Evolutionary conservation across 768 basidiomycete species (phyloP), one percentile per base, ranked within the genome.

Genomic region (Russula ochroleuca): DNA sequence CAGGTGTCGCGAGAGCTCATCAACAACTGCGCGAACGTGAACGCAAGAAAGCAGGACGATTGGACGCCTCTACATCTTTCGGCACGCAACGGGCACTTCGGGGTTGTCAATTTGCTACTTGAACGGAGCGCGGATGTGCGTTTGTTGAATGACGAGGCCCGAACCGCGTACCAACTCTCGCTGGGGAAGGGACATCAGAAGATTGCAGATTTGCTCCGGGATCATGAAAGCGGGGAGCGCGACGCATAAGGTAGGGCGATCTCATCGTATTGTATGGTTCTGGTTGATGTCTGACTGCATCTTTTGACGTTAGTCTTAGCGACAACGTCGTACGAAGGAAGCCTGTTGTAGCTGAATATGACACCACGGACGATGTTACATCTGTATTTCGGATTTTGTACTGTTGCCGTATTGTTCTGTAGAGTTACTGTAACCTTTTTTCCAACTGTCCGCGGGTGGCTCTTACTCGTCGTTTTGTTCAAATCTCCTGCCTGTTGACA

Each of bases 51-150:
- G 17, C 25, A 43, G 21, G 33, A 63, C 13, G 14, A 43, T 5
- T 43, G 50, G 56, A 63, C 62, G 11, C 40, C 62, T 8, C 25
- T 63, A 7, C 49, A 52, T 25, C 57, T 63, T 25, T 28, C 62
- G 8, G 47, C 62, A 11, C 14, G 47, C 28, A 49, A 62, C 17
- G 62, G 55, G 11, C 17, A 51, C 17, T n/a, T 51, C 15, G 55
- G 6, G n/a, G 17, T 33, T 15, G 62, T 51, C 2, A 9, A 38
- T 37, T 21, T 57, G 11, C 21, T 62, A 10, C 55, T 62, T 15
- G 49, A 57, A 28, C 47, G 37, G 1, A 55, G 48, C 48, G 61
- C 61, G 15, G 55, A 62, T 21, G 28, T 33, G 5, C 28, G 25
- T 25, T 8, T 23, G n/a, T n/a, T 17, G 55, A 43, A 41, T 15